Percentiles rank a stretch among this genome's conserved stretches.
Evolutionary conservation across 495 filamentous ascomycete genomes (phyloP).

Genomic region (Lasiosphaeria hispida): DNA sequence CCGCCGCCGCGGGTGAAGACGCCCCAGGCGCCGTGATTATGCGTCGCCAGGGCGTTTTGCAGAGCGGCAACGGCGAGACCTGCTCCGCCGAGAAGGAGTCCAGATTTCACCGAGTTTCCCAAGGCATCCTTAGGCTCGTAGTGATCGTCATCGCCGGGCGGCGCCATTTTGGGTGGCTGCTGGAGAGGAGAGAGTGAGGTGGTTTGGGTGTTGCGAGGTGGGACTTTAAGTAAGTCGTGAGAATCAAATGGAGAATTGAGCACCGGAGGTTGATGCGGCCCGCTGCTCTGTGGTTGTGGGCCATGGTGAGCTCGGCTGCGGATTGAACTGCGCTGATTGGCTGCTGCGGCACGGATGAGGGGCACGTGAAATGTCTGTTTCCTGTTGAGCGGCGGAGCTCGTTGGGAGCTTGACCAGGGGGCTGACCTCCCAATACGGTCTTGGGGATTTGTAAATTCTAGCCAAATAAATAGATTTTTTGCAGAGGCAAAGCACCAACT

Average conservation of each 20-base stretch:
- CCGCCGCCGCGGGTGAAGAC: slow-evolving; percentile 63
- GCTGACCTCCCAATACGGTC: no score
- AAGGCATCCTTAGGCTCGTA: slow-evolving; percentile 84
- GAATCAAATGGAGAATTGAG: not conserved
- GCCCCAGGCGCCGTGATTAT: slow-evolving; percentile 72
- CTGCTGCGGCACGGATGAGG: no score
- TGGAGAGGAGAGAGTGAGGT: slow-evolving; percentile 26
- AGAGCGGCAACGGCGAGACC: slow-evolving; percentile 73
- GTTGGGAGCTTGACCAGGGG: no score
- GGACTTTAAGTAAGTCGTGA: not conserved
- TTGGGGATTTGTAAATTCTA: no score
- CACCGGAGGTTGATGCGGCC: no score
- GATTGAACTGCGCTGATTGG: no score
- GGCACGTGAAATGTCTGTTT: no score
- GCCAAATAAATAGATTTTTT: no score
- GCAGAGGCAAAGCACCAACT: no score
- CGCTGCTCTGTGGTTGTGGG: no score
- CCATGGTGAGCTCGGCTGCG: no score
- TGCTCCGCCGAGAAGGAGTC: slow-evolving; percentile 59
- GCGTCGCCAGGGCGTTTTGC: slow-evolving; percentile 78
- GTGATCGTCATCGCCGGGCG: slow-evolving; percentile 35
- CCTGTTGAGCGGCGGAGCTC: no score
- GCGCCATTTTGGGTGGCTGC: slow-evolving; percentile 51
- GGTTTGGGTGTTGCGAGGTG: slow-evolving; percentile 14
- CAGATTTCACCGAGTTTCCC: slow-evolving; percentile 59